phyloP scores from a whole-genome alignment of 345 rosid genomes.

The Bretschneidera sinensis region DNA sequence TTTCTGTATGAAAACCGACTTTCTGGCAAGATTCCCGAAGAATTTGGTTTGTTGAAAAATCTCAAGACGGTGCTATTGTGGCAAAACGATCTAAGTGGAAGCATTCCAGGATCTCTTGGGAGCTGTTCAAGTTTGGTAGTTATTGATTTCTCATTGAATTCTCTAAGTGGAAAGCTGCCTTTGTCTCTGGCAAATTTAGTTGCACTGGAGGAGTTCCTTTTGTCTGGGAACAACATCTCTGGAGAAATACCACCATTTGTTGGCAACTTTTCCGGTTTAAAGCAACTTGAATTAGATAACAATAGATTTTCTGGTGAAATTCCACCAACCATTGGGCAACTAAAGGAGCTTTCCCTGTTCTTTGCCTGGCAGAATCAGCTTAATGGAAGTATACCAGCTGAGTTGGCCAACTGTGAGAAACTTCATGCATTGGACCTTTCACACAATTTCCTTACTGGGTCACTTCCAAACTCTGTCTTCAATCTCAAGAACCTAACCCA shows the following conservation, averaged over 20 bases:
- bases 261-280: conserved; percentile 41
- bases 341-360: conserved; percentile 52
- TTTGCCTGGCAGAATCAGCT: conserved; percentile 72
- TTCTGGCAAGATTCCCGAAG: conserved; percentile 46
- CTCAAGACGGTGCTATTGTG: conserved; percentile 52
- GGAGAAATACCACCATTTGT: conserved; percentile 42
- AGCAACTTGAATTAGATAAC: conserved; percentile 64
- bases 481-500: conserved; percentile 49
- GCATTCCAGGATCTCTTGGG: conserved; percentile 43
- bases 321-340: conserved; percentile 48
- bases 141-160: conserved; percentile 59
- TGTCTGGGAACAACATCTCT: conserved; percentile 50
- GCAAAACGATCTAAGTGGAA: conserved; percentile 56
- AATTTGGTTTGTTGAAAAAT: conserved; percentile 39
- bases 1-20: conserved; percentile 58
- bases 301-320: conserved; percentile 48
- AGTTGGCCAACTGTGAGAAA: conserved; percentile 46
- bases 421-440: conserved; percentile 68
- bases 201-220: conserved; percentile 52
- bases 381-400: conserved; percentile 49
- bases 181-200: conserved; percentile 34
- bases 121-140: conserved; percentile 41
- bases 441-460: conserved; percentile 52
- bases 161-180: conserved; percentile 46
- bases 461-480: conserved; percentile 55